Base-by-base conservation (phyloP, 1,284 basidiomycete species). In the Crocinoboletus sp. region DNA sequence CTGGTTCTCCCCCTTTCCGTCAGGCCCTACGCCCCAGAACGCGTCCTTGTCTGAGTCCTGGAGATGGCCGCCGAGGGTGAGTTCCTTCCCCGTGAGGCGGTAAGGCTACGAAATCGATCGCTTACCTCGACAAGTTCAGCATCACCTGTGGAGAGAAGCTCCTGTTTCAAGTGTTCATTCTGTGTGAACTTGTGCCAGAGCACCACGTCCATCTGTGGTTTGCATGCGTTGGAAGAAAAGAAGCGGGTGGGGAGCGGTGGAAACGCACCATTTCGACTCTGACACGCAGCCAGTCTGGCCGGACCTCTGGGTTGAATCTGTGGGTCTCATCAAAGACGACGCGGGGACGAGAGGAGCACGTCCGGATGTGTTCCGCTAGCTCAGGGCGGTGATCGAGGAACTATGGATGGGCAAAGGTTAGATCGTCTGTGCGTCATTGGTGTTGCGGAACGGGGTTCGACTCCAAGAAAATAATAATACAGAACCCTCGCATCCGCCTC, bases 241-340 rank as follows among this genome's bases (percentile, higher is more conserved):
- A 42, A 41, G 12, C 13, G 19, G 31, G 24, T 17, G 10, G 6
- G 13, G 22, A 19, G 19, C 6, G 23, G 9, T 16, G 13, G 29
- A 8, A 4, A 54, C 61, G 4, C 34, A 69, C 65, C 61, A 60
- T 66, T 12, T 57, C 49, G 4, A 68, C 39, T 52, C 67, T 65
- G 43, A 69, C 48, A 32, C 44, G 55, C 20, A 60, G 54, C 67
- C 67, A 68, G 51, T 67, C 68, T 16, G 47, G 43, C 32, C 68
- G 59, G 39, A 66, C 65, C 47, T 69, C 66, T 31, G 66, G 65
- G 22, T 61, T 58, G 43, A 67, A 69, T 30, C 67, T 61, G 39
- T 65, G 68, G 15, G 65, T 64, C 51, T 68, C 68, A n/a, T 66
- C 64, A 22, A 69, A 66, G 33, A 68, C 65, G 22, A 56, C 48